phyloP scores from a whole-genome alignment of 2,329 filamentous ascomycete genomes.

The Xylaria sp. region DNA sequence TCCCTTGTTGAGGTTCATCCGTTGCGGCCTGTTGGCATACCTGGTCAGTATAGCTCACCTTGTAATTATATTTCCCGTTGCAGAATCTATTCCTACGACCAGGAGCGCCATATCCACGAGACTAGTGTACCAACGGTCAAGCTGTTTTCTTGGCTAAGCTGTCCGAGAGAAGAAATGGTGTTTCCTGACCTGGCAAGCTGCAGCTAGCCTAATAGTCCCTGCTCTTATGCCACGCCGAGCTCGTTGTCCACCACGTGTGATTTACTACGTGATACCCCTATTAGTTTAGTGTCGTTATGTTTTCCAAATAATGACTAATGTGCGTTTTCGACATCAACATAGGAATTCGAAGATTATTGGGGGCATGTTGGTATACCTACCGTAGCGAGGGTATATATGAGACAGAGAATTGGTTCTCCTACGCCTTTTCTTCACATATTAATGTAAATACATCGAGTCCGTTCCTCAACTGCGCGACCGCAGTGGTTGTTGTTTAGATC shows the following conservation, averaged over 20 bases:
- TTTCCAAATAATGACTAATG: not conserved
- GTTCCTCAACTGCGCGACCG: not conserved
- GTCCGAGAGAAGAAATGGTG: conserved; percentile 1
- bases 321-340: not conserved
- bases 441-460: not conserved
- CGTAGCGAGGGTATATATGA: not conserved
- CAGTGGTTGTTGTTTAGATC: not conserved
- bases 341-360: not conserved
- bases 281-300: not conserved
- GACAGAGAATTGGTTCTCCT: not conserved
- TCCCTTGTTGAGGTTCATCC: not conserved
- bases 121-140: not conserved
- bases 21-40: not conserved
- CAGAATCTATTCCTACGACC: not conserved
- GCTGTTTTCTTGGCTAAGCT: conserved; percentile 9
- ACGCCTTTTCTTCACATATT: not conserved
- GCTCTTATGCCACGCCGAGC: not conserved
- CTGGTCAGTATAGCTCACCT: not conserved
- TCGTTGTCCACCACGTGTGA: conserved; percentile 10
- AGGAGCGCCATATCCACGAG: not conserved
- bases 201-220: conserved; percentile 8
- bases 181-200: conserved; percentile 15
- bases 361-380: not conserved
- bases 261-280: conserved; percentile 2
- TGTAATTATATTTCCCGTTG: not conserved